Conservation (phyloP, 179 eudicot species). For the Silene noctiflora region DNA sequence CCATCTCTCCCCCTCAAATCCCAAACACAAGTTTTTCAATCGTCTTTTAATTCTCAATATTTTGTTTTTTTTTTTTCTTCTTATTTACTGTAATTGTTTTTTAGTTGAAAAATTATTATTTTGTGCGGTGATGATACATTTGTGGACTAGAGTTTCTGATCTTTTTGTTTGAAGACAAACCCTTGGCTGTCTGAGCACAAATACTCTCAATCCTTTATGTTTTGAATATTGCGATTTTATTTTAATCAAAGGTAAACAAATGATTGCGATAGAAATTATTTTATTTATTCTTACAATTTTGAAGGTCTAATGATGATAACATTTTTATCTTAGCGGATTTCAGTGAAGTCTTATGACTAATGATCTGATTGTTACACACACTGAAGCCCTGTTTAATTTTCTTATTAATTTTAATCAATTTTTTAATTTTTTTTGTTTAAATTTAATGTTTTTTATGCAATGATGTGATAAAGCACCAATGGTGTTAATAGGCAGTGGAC, state of each 20-base stretch:
- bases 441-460: slow-evolving; percentile 19
- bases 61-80: too few species aligned
- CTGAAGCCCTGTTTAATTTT: slow-evolving; percentile 39
- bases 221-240: too few species aligned
- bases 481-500: slow-evolving; percentile 65
- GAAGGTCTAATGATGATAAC: slow-evolving; percentile 58
- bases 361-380: slow-evolving; percentile 97
- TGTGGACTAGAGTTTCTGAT: slow-evolving; percentile 30
- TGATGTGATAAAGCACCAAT: slow-evolving; percentile 53
- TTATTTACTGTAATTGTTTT: neutral
- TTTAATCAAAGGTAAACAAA: too few species aligned
- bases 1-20: neutral
- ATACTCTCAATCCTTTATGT: neutral
- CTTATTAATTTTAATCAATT: neutral
- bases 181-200: slow-evolving; percentile 29
- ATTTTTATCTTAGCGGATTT: slow-evolving; percentile 86
- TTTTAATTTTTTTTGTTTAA: neutral
- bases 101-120: neutral
- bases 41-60: neutral
- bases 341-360: slow-evolving; percentile 61
- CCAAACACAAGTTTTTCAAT: too few species aligned
- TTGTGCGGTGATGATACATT: neutral
- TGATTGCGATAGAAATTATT: too few species aligned
- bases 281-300: neutral
- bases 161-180: slow-evolving; percentile 24